Conservation (phyloP, 1,139 yeast species). For the Candida sanyaensis region DNA sequence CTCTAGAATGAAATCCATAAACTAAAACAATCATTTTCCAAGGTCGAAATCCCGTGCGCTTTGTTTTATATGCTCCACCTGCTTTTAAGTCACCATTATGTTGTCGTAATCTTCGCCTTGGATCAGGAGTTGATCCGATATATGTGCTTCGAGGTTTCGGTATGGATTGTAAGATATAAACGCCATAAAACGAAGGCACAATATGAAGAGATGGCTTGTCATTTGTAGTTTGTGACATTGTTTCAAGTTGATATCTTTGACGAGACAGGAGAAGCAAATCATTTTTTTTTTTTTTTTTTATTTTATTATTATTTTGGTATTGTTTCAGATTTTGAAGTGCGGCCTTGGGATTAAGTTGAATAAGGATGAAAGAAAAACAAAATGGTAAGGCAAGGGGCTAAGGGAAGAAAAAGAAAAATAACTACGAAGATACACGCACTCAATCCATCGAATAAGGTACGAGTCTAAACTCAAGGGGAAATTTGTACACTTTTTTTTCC, state of each 20-base stretch:
- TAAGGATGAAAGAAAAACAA: no score
- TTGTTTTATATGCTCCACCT: constrained; percentile 74
- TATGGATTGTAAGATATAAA: constrained; percentile 63
- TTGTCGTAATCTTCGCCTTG: constrained; percentile 65
- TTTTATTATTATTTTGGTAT: neutral
- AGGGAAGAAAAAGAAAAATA: neutral
- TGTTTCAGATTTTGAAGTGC: neutral
- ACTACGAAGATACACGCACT: neutral
- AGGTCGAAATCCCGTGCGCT: constrained; percentile 56
- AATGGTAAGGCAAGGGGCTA: neutral
- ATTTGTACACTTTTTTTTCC: no score
- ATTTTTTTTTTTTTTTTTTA: neutral
- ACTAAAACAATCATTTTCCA: constrained; percentile 70
- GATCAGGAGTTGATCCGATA: constrained; percentile 80
- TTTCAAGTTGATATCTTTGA: constrained; percentile 4
- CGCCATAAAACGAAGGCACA: constrained; percentile 56
- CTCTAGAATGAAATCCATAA: constrained; percentile 71
- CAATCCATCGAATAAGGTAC: no score
- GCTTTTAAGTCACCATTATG: constrained; percentile 67
- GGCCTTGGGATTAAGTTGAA: neutral
- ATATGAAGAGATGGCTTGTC: constrained; percentile 13
- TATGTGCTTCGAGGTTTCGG: constrained; percentile 60
- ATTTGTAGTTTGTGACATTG: constrained; percentile 3
- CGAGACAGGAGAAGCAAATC: neutral
- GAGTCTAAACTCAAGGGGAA: no score